A percentile compares a stretch with the other conserved stretches of the same genome.
Conservation (phyloP, 352 stramenopile genomes). For the Globisporangium middletonii region DNA sequence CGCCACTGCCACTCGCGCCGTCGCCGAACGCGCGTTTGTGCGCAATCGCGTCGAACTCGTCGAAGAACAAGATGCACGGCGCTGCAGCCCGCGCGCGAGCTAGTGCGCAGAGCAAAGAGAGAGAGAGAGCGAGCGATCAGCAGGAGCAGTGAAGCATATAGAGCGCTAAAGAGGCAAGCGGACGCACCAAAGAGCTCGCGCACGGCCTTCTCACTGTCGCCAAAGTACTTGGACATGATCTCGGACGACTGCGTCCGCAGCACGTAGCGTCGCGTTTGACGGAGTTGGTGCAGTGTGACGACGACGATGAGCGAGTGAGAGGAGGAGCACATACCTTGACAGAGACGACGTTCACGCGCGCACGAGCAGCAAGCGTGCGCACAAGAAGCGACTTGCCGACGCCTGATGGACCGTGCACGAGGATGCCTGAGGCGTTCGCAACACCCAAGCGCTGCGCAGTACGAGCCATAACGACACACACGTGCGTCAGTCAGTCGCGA, state of each 20-base stretch:
- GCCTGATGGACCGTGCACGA: slow-evolving; percentile 73
- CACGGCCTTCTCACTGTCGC: slow-evolving; percentile 78
- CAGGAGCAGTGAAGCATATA: not conserved
- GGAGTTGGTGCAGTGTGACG: not conserved
- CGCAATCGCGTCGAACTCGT: slow-evolving; percentile 80
- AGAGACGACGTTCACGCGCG: slow-evolving; percentile 71
- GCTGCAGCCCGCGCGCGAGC: slow-evolving; percentile 59
- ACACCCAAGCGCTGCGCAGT: slow-evolving; percentile 48
- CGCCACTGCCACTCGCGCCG: slow-evolving; percentile 27
- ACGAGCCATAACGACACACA: not conserved
- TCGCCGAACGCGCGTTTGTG: slow-evolving; percentile 65
- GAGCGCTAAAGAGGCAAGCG: too few species aligned
- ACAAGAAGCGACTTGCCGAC: slow-evolving; percentile 83
- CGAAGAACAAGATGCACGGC: slow-evolving; percentile 81
- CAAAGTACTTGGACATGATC: slow-evolving; percentile 85
- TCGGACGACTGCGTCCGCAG: slow-evolving; percentile 50
- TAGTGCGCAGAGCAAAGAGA: slow-evolving; percentile 7
- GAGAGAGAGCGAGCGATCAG: not conserved
- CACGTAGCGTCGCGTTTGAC: not conserved
- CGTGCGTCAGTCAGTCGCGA: not conserved
- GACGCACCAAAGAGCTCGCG: slow-evolving; percentile 69
- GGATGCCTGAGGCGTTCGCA: slow-evolving; percentile 57
- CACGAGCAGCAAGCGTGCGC: slow-evolving; percentile 49
- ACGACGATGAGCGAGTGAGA: not conserved
- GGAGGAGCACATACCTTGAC: slow-evolving; percentile 46